A percentile compares a stretch with the other conserved stretches of the same genome.
These are phyloP conservation scores for Tremella fuciformis DNA, from an alignment of 768 basidiomycete genomes.

Conservation along the genomic window DNA sequence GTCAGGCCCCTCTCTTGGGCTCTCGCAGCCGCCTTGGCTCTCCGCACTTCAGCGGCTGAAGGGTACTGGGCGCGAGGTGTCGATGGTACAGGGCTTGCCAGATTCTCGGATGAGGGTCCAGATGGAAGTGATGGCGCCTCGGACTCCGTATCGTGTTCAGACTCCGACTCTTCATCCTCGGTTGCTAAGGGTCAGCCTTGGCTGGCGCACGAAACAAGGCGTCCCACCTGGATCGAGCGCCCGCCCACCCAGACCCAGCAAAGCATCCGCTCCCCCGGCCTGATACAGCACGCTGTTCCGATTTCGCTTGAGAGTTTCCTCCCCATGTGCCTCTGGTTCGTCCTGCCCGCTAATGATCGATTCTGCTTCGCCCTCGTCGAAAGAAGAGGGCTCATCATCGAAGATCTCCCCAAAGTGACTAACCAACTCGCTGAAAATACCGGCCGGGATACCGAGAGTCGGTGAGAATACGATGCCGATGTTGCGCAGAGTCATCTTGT, in stretches of 20 bases:
- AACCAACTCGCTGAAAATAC: constrained; percentile 91
- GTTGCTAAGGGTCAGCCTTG: background rate
- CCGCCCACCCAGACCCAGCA: constrained; percentile 39
- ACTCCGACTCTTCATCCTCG: constrained; percentile 3
- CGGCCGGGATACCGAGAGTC: constrained; percentile 95
- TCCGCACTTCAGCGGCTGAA: background rate
- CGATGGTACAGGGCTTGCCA: background rate
- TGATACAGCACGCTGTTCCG: constrained; percentile 47
- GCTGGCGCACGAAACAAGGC: background rate
- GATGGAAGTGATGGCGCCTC: constrained; percentile 2
- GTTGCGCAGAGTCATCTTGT: constrained; percentile 99
- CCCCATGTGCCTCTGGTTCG: constrained; percentile 13
- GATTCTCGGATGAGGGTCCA: constrained; percentile 8
- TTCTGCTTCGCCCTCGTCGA: constrained; percentile 14
- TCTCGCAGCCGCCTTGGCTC: background rate
- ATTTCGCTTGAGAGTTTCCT: constrained; percentile 36
- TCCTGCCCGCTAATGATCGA: background rate
- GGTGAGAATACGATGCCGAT: constrained; percentile 98
- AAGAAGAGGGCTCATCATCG: constrained; percentile 66
- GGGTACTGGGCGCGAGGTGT: constrained; percentile 1
- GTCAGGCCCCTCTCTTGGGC: background rate
- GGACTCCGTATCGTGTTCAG: constrained; percentile 1
- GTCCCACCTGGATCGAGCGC: constrained; percentile 38
- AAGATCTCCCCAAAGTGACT: constrained; percentile 90
- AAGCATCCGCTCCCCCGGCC: constrained; percentile 36